These are phyloP conservation scores for Paraleonurus japonicus DNA, from an alignment of 257 asterid genomes.

Conservation along the genomic window DNA sequence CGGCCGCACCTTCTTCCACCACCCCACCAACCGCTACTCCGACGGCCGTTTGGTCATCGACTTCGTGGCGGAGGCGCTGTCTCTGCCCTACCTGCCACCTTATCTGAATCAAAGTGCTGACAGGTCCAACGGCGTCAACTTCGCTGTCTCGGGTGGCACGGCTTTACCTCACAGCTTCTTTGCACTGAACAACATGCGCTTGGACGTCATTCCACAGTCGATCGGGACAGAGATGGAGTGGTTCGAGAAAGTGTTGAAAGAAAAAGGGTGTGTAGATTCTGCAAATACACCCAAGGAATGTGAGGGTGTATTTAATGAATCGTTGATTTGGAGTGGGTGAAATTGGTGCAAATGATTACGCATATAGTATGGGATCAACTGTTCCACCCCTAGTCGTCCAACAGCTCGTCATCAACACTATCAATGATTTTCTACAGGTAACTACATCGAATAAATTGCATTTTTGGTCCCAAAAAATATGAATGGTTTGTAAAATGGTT, in stretches of 20 bases:
- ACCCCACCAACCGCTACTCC: slow-evolving; percentile 78
- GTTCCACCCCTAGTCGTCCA: slow-evolving; percentile 45
- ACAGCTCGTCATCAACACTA: slow-evolving; percentile 51
- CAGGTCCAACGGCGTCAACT: no score
- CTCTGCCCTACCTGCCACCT: background rate
- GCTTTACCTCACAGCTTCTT: background rate
- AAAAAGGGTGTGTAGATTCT: slow-evolving; percentile 29
- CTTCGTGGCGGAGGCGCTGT: background rate
- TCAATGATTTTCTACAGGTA: slow-evolving; percentile 60
- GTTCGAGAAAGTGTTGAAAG: slow-evolving; percentile 35
- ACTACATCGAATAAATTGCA: no score
- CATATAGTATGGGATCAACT: slow-evolving; percentile 61
- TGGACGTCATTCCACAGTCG: slow-evolving; percentile 46
- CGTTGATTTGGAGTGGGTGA: slow-evolving; percentile 62
- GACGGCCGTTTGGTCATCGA: no score
- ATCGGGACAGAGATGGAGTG: slow-evolving; percentile 40
- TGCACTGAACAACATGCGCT: slow-evolving; percentile 34
- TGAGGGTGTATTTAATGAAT: no score
- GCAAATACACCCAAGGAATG: slow-evolving; percentile 19
- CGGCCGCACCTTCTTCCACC: slow-evolving; percentile 50
- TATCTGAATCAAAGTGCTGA: background rate
- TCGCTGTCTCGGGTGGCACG: slow-evolving; percentile 45
- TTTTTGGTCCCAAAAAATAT: no score
- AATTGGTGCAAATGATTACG: slow-evolving; percentile 66
- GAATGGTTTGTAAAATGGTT: no score